Conservation (phyloP, 2,329 filamentous ascomycete species). For the Microsporum ferrugineum region DNA sequence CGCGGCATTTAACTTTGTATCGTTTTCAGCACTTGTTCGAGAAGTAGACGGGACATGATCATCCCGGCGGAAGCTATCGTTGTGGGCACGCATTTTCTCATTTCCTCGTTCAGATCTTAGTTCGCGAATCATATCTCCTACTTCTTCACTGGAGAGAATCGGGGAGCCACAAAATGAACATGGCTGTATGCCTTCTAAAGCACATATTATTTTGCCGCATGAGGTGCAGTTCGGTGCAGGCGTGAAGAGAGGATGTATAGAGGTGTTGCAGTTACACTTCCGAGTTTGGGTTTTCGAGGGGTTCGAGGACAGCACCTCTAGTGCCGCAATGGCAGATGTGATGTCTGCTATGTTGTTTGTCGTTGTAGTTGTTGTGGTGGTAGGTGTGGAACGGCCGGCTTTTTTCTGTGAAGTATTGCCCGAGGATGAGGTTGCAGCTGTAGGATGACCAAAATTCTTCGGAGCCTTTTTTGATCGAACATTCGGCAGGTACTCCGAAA, state of each 20-base stretch:
- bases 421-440: conserved; percentile 44
- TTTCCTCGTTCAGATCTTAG: conserved; percentile 74
- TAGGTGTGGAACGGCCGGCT: conserved; percentile 29
- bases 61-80: conserved; percentile 39
- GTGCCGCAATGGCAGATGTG: conserved; percentile 68
- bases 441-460: conserved; percentile 37
- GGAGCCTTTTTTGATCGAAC: conserved; percentile 44
- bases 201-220: conserved; percentile 90
- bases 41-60: conserved; percentile 24
- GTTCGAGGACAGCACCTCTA: conserved; percentile 69
- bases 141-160: conserved; percentile 59
- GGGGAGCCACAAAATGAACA: conserved; percentile 80
- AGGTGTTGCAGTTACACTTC: conserved; percentile 74
- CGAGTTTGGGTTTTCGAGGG: conserved; percentile 51
- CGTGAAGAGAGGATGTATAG: conserved; percentile 74
- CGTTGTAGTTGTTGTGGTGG: conserved; percentile 18
- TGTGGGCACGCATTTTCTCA: conserved; percentile 74
- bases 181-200: conserved; percentile 84
- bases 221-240: conserved; percentile 85
- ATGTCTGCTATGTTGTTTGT: conserved; percentile 45
- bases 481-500: conserved; percentile 60
- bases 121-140: conserved; percentile 74
- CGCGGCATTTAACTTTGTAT: conserved; percentile 55
- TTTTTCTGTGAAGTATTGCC: conserved; percentile 9
- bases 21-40: conserved; percentile 18